Conservation (phyloP, 2,329 filamentous ascomycete genomes). For the Phaeosphaeriaceae sp. region DNA sequence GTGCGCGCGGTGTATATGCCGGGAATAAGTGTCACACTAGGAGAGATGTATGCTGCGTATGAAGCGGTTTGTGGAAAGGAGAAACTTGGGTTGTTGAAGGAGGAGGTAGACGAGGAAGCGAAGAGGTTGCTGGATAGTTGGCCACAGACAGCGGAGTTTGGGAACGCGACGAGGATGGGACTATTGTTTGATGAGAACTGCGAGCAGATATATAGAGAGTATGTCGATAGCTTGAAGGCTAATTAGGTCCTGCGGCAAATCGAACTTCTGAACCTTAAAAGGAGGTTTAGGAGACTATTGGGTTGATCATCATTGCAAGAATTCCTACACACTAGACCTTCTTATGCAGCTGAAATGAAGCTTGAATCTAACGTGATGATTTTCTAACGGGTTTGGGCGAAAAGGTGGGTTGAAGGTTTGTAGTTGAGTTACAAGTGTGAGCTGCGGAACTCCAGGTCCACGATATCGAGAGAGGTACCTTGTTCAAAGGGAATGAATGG, state of each 20-base stretch:
- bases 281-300: too few species aligned
- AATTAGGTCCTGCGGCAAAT: neutral
- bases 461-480: too few species aligned
- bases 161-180: slow-evolving; percentile 10
- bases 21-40: slow-evolving; percentile 58
- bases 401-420: too few species aligned
- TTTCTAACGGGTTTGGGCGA: too few species aligned
- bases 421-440: too few species aligned
- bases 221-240: slow-evolving; percentile 9
- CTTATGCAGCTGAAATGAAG: too few species aligned
- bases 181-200: slow-evolving; percentile 11
- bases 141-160: slow-evolving; percentile 8
- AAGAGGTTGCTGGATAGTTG: slow-evolving; percentile 8
- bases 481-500: too few species aligned
- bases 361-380: too few species aligned
- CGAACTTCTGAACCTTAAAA: neutral
- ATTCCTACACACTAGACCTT: too few species aligned
- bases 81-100: slow-evolving; percentile 55
- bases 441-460: too few species aligned
- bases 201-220: slow-evolving; percentile 13
- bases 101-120: slow-evolving; percentile 32
- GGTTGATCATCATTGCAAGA: too few species aligned
- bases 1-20: slow-evolving; percentile 50
- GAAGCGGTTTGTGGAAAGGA: slow-evolving; percentile 59
- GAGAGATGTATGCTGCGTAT: slow-evolving; percentile 62